Percentiles rank a stretch among this genome's conserved stretches.
Evolutionary conservation across 2,329 filamentous ascomycete species (phyloP).

Genomic region (Fusarium pseudoanthophilum): DNA sequence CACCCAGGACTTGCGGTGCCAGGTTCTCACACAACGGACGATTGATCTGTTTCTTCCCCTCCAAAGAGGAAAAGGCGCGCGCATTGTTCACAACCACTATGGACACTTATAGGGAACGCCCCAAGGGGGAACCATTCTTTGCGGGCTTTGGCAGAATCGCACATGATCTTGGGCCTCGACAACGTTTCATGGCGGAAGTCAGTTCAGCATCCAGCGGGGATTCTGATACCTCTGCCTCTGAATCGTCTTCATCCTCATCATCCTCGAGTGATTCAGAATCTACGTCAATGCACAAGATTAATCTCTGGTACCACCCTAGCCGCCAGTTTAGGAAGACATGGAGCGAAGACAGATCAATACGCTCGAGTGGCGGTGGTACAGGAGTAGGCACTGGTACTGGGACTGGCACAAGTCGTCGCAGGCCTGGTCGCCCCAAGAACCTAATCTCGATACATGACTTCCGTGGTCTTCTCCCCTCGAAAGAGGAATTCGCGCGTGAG

Average conservation of each 20-base stretch:
- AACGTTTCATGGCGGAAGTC: conserved; percentile 60
- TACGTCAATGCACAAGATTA: conserved; percentile 69
- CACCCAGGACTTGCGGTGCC: conserved; percentile 68
- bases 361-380: conserved; percentile 70
- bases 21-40: conserved; percentile 71
- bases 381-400: conserved; percentile 61
- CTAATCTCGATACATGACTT: conserved; percentile 79
- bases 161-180: conserved; percentile 61
- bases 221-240: conserved; percentile 61
- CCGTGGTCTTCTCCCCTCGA: conserved; percentile 78
- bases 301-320: conserved; percentile 65
- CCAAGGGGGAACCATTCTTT: conserved; percentile 66
- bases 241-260: conserved; percentile 62
- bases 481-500: conserved; percentile 77
- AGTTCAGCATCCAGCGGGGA: conserved; percentile 63
- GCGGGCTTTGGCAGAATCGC: conserved; percentile 66
- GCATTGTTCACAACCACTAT: conserved; percentile 60
- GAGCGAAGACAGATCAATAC: conserved; percentile 67
- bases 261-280: conserved; percentile 71
- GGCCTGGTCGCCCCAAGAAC: conserved; percentile 68
- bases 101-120: conserved; percentile 59
- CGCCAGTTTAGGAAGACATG: conserved; percentile 65
- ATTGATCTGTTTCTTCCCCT: conserved; percentile 75
- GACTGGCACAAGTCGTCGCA: conserved; percentile 62
- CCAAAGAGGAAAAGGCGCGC: conserved; percentile 70